Evolutionary conservation across 75 land plant genomes (phyloP).

Genomic region (Gnetum montanum): DNA sequence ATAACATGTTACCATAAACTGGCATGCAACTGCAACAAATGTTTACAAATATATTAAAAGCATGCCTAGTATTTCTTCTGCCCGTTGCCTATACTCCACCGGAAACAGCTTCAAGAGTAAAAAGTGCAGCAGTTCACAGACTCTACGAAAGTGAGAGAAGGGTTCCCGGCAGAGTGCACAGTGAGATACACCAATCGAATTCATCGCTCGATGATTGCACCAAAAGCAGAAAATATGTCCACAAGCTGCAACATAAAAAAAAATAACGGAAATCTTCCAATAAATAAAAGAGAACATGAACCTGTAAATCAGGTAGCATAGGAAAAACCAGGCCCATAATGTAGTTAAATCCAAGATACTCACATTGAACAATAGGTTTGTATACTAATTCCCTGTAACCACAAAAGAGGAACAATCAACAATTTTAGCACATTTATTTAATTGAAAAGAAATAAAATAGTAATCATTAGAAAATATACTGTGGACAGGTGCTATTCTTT

Average conservation of each 20-base stretch:
- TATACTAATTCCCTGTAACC: conserved; percentile 65
- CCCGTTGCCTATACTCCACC: conserved; percentile 42
- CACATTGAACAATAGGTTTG: conserved; percentile 67
- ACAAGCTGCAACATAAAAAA: conserved; percentile 43
- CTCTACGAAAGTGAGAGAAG: conserved; percentile 55
- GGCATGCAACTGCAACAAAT: neutral
- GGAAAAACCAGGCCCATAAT: conserved; percentile 3
- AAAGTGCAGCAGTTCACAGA: conserved; percentile 65
- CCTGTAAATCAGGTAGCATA: neutral
- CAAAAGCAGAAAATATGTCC: conserved; percentile 86
- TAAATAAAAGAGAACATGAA: neutral
- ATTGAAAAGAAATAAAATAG: too few relatives aligned
- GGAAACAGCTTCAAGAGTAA: conserved; percentile 49
- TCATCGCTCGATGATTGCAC: conserved; percentile 72
- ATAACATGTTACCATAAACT: neutral
- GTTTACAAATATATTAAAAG: neutral
- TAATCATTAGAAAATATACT: too few relatives aligned
- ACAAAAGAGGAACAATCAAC: too few relatives aligned
- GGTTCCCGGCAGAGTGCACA: conserved; percentile 71
- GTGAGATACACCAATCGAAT: conserved; percentile 20
- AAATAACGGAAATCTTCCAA: conserved; percentile 1
- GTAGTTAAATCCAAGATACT: neutral
- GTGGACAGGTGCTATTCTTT: too few relatives aligned
- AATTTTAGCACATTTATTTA: too few relatives aligned
- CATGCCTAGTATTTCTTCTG: conserved; percentile 40